Conservation (phyloP, 352 stramenopile species). For the Phytophthora tentaculata region DNA sequence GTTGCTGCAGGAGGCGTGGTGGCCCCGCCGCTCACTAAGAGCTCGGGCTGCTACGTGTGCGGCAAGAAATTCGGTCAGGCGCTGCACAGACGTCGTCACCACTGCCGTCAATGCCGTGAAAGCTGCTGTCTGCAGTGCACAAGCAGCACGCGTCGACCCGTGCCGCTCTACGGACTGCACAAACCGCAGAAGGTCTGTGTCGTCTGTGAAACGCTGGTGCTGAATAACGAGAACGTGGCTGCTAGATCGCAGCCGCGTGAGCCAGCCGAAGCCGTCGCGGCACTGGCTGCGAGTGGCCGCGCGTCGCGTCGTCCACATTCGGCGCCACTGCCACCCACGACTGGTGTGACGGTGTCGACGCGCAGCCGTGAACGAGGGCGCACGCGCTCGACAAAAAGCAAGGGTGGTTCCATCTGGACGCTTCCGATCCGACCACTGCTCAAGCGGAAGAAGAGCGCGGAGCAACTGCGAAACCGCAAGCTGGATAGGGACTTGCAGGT, state of each 20-base stretch:
- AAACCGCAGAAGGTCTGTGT: conserved; percentile 70
- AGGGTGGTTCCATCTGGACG: conserved; percentile 47
- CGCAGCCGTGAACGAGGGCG: conserved; percentile 20
- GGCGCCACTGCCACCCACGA: conserved; percentile 35
- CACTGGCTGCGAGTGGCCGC: conserved; percentile 16
- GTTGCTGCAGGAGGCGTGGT: neutral
- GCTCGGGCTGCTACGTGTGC: conserved; percentile 48
- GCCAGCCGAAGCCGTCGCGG: conserved; percentile 22
- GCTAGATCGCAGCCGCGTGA: conserved; percentile 20
- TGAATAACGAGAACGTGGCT: conserved; percentile 15
- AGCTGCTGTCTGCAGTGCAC: conserved; percentile 66
- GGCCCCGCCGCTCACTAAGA: conserved; percentile 42
- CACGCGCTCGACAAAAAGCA: conserved; percentile 35
- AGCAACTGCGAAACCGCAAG: conserved; percentile 56
- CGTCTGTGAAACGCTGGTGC: conserved; percentile 54
- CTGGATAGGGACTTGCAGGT: conserved; percentile 49
- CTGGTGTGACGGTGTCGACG: conserved; percentile 15
- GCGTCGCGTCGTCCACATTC: conserved; percentile 36
- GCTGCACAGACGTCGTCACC: conserved; percentile 49
- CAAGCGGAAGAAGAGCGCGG: conserved; percentile 55
- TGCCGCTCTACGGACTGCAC: conserved; percentile 42
- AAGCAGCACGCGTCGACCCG: conserved; percentile 38
- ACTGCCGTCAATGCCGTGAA: conserved; percentile 71
- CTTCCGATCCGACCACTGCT: conserved; percentile 57
- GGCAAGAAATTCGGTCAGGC: conserved; percentile 43